Evolutionary conservation across 2,329 filamentous ascomycete genomes (phyloP).

Genomic region (Trichophyton benhamiae): DNA sequence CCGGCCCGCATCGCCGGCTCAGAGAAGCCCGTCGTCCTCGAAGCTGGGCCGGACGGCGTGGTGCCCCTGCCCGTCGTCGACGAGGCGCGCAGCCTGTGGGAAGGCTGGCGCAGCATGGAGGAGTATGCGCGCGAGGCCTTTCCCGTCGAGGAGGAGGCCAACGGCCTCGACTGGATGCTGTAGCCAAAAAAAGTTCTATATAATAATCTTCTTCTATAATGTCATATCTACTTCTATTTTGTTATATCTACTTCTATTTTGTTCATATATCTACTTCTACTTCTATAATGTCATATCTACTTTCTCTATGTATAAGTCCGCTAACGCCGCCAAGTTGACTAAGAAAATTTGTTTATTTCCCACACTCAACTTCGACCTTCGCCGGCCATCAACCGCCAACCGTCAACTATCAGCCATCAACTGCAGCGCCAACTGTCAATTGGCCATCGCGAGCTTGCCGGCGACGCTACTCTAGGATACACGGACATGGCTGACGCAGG

Average conservation of each 20-base stretch:
- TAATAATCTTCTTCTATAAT: no score
- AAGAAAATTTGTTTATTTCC: slow-evolving; percentile 1
- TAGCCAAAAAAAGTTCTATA: slow-evolving; percentile 10
- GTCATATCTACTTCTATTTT: no score
- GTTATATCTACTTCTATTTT: no score
- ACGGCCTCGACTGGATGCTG: slow-evolving; percentile 85
- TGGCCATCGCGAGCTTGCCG: neutral
- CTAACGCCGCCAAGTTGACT: neutral
- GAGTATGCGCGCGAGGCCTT: slow-evolving; percentile 94
- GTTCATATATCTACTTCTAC: no score
- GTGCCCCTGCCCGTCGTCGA: slow-evolving; percentile 56
- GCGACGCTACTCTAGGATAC: neutral
- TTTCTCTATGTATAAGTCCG: neutral
- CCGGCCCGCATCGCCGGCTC: slow-evolving; percentile 23
- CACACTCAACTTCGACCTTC: neutral
- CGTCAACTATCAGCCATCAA: neutral
- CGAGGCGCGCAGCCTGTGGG: slow-evolving; percentile 74
- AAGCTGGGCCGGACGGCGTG: slow-evolving; percentile 24
- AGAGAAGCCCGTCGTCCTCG: slow-evolving; percentile 23
- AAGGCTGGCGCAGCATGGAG: slow-evolving; percentile 77
- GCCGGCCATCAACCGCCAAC: neutral
- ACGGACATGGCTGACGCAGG: slow-evolving; percentile 1
- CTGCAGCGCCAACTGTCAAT: neutral
- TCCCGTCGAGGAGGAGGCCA: slow-evolving; percentile 84
- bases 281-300: no score